Percentiles rank a stretch among this genome's conserved stretches.
phyloP scores from a whole-genome alignment of 768 basidiomycete species.

The Pleurotus sapidus region DNA sequence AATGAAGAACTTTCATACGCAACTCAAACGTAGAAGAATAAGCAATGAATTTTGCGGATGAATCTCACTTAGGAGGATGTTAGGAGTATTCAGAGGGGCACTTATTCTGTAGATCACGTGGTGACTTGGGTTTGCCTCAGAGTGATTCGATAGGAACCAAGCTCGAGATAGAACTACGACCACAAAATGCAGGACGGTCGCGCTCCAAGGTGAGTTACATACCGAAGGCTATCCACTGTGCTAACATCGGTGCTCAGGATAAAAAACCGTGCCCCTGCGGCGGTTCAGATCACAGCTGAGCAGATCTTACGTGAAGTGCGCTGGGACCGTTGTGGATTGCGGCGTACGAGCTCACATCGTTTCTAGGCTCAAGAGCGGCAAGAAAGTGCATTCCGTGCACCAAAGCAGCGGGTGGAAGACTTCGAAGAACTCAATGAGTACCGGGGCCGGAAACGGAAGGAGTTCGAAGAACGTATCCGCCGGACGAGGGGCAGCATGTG shows the following conservation, averaged over 20 bases:
- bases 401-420: slow-evolving; percentile 94
- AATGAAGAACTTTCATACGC: too few relatives aligned
- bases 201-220: slow-evolving; percentile 58
- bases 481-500: slow-evolving; percentile 81
- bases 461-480: slow-evolving; percentile 88
- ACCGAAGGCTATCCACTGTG: too few relatives aligned
- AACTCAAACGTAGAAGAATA: too few relatives aligned
- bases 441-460: slow-evolving; percentile 86
- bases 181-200: slow-evolving; percentile 73
- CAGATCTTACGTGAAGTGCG: slow-evolving; percentile 91
- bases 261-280: slow-evolving; percentile 95
- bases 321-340: neutral
- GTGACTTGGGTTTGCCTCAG: too few relatives aligned
- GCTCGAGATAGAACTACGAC: neutral
- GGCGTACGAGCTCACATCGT: neutral
- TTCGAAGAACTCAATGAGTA: slow-evolving; percentile 92
- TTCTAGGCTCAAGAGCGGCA: slow-evolving; percentile 93
- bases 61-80: too few relatives aligned
- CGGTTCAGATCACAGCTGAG: slow-evolving; percentile 96
- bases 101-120: too few relatives aligned
- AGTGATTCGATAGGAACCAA: too few relatives aligned
- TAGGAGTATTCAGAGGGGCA: too few relatives aligned
- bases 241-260: slow-evolving; percentile 47
- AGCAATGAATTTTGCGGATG: too few relatives aligned
- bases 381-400: slow-evolving; percentile 87